Percentiles rank a stretch among this genome's conserved stretches.
phyloP scores from a whole-genome alignment of 768 basidiomycete genomes.

The Piloderma croceum region DNA sequence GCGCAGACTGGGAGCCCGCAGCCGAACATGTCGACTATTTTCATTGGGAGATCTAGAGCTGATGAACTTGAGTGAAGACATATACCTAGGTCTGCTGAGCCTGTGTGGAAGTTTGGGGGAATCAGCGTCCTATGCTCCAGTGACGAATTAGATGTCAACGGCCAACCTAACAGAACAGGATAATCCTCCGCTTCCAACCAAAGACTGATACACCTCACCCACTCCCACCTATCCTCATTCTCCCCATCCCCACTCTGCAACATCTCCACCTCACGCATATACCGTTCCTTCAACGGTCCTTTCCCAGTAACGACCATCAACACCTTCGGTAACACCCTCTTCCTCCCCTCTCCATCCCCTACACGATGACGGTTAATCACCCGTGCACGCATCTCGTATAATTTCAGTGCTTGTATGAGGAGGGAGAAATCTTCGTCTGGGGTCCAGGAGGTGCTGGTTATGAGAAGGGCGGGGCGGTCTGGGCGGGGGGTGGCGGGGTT shows the following conservation, averaged over 20 bases:
- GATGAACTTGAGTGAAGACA: slow-evolving; percentile 89
- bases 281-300: slow-evolving; percentile 68
- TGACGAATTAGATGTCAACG: neutral
- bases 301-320: slow-evolving; percentile 88
- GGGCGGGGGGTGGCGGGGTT: slow-evolving; percentile 45
- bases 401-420: slow-evolving; percentile 65
- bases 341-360: no score
- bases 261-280: slow-evolving; percentile 62
- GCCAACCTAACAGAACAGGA: slow-evolving; percentile 72
- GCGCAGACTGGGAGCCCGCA: slow-evolving; percentile 93
- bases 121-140: slow-evolving; percentile 1
- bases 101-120: slow-evolving; percentile 30
- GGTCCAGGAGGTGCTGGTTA: slow-evolving; percentile 96
- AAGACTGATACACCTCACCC: slow-evolving; percentile 71
- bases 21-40: slow-evolving; percentile 99
- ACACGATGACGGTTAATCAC: slow-evolving; percentile 22
- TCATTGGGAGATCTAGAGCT: slow-evolving; percentile 93
- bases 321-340: slow-evolving; percentile 77
- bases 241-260: no score
- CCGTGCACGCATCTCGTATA: slow-evolving; percentile 60
- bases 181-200: slow-evolving; percentile 93
- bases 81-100: slow-evolving; percentile 88
- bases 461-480: slow-evolving; percentile 79
- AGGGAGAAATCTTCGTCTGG: slow-evolving; percentile 92
- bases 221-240: slow-evolving; percentile 57